Base-by-base conservation (phyloP, 1,284 basidiomycete species). In the Microbotryum silenes-acaulis region DNA sequence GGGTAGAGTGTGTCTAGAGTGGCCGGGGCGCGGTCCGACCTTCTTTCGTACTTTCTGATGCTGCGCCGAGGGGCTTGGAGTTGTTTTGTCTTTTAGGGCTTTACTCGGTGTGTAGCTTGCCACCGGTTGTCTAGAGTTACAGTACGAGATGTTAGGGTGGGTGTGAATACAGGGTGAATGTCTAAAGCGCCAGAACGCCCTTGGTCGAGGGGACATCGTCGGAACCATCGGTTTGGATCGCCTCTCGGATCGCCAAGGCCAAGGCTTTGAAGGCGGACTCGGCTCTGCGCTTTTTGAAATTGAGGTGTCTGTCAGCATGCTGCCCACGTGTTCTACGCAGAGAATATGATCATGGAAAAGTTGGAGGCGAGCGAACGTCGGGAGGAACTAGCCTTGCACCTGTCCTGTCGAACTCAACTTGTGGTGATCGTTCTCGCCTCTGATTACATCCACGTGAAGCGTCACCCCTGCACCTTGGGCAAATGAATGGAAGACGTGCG, bases 251-350 rank as follows among this genome's bases (percentile, higher is more conserved):
- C 5, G 96, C 96, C 21, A 99, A 80, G 1, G 94, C 96, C 31
- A 97, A 78, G 0, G 94, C 94, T 78, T 98, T 99, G 83, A 99
- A 99, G 6, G 93, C 91, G 6, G 92, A 91, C 77, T 99, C 96
- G 44, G 92, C 84, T 63, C 94, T 92, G 71, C 10, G 58, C n/a
- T 20, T 18, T 20, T 20, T 7, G 0, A 8, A 3, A 46, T 23
- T 25, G 31, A 54, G 27, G 48, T 49, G 20, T 49, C 3, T 10
- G 33, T 53, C 45, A 55, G 59, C 49, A 1, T 20, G 46, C 21
- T 6, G 31, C 20, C 4, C 16, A 18, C 21, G 23, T 25, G 4
- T 18, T 42, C 9, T 23, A 5, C 51, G 10, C 25, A 25, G 14
- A 45, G 29, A 18, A 6, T 21, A 8, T 7, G 21, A n/a, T 49